phyloP scores from a whole-genome alignment of 2,329 filamentous ascomycete species.

The Coniochaeta sp. region DNA sequence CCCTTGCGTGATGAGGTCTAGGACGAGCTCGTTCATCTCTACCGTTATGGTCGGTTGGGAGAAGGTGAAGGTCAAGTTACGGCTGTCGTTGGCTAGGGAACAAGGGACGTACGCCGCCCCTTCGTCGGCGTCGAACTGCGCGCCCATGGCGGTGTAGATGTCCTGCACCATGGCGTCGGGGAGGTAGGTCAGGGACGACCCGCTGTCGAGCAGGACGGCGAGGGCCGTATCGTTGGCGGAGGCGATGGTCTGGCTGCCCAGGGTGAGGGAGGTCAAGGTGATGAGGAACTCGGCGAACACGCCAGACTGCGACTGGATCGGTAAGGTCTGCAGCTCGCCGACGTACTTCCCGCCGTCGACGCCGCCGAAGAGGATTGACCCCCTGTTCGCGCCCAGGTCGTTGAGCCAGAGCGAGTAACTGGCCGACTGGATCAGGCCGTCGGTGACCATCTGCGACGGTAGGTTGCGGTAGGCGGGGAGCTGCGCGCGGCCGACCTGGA shows the following conservation, averaged over 20 bases:
- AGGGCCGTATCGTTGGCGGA: slow-evolving; percentile 39
- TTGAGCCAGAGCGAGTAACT: slow-evolving; percentile 73
- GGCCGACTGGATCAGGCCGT: slow-evolving; percentile 55
- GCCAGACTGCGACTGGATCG: slow-evolving; percentile 50
- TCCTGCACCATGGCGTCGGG: slow-evolving; percentile 45
- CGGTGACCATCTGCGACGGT: slow-evolving; percentile 55
- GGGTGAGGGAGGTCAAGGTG: slow-evolving; percentile 53
- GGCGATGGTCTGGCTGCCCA: slow-evolving; percentile 35
- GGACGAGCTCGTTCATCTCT: slow-evolving; percentile 51
- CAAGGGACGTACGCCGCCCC: slow-evolving; percentile 58
- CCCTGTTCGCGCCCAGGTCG: slow-evolving; percentile 58
- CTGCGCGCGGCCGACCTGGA: slow-evolving; percentile 54
- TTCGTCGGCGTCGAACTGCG: slow-evolving; percentile 45
- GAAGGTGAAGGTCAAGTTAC: slow-evolving; percentile 47
- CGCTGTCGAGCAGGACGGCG: slow-evolving; percentile 64
- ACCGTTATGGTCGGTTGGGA: slow-evolving; percentile 46
- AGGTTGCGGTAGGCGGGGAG: slow-evolving; percentile 58
- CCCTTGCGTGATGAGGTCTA: slow-evolving; percentile 39
- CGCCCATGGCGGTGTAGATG: slow-evolving; percentile 53
- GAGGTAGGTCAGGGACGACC: slow-evolving; percentile 61
- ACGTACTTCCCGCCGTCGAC: slow-evolving; percentile 60
- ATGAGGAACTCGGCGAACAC: slow-evolving; percentile 59
- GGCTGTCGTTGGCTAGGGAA: slow-evolving; percentile 33
- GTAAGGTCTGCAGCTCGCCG: slow-evolving; percentile 58
- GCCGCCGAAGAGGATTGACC: slow-evolving; percentile 68